Conservation (phyloP, 352 stramenopile genomes). For the Phytophthora pistaciae region DNA sequence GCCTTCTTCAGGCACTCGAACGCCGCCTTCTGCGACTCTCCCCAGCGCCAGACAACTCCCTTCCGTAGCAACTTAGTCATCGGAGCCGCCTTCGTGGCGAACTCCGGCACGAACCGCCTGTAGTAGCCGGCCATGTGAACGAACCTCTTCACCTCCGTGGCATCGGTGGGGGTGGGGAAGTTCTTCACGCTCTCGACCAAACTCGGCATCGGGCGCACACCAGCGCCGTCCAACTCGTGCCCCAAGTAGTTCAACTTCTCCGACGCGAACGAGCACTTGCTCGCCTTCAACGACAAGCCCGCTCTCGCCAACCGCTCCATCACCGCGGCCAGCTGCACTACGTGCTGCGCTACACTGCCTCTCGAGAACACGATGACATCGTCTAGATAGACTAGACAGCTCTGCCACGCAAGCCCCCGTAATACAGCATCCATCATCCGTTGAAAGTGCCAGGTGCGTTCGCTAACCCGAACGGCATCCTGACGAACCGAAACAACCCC, state of each 20-base stretch:
- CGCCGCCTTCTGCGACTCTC: conserved; percentile 12
- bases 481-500: too few species aligned
- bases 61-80: conserved; percentile 39
- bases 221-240: too few species aligned
- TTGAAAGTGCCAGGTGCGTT: too few species aligned
- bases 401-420: conserved; percentile 28
- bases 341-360: too few species aligned
- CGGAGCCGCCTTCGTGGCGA: conserved; percentile 17
- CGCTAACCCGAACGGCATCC: too few species aligned
- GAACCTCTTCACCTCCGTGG: conserved; percentile 18
- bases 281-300: too few species aligned
- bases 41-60: conserved; percentile 23
- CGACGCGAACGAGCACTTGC: too few species aligned
- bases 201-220: too few species aligned
- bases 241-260: too few species aligned
- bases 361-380: conserved; percentile 37
- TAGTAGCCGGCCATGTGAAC: conserved; percentile 40
- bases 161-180: conserved; percentile 17
- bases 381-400: conserved; percentile 40
- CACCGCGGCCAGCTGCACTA: conserved; percentile 19
- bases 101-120: conserved; percentile 27
- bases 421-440: conserved; percentile 5
- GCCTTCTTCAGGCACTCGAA: conserved; percentile 29
- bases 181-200: not conserved
- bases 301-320: too few species aligned